Base-by-base conservation (phyloP, 345 rosid genomes). In the Noccaea bulbosa region DNA sequence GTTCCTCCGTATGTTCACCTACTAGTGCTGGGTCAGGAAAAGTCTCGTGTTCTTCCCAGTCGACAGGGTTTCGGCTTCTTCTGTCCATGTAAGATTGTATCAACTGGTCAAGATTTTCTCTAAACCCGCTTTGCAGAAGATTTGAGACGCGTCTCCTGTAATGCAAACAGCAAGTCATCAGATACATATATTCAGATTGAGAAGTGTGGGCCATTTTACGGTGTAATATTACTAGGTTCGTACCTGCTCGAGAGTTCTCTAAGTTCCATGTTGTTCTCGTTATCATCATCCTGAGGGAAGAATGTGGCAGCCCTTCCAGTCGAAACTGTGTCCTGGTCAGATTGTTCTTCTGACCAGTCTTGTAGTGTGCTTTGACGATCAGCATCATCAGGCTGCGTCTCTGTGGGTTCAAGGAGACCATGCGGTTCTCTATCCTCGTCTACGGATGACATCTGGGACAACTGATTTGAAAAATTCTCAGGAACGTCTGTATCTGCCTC, bases 61-160 rank as follows among this genome's bases (percentile, higher is more conserved):
- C 88, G 40, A 75, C 75, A 35, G 88, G 67, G 53, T 73, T 81
- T 69, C 76, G 87, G 73, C 86, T 85, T 86, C 86, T 91, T 84
- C 99, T 87, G 78, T 91, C 88, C 77, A 85, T 89, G 65, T 91
- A 87, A 46, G 99, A 89, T 66, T 79, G 97, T 61, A 91, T 68
- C 81, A 93, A 78, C 44, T 86, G 97, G 73, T 91, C 88, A 60
- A 93, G 99, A 74, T 85, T 87, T 75, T 87, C 86, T 11, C 97
- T 91, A 77, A 93, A 93, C 74, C 90, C 87, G 81, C 99, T 93
- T 22, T 47, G 88, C 55, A 93, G 92, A 79, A 93, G 96, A 69
- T 83, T 91, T 57, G 98, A 91, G 41, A 93, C 99, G 48, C 97
- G 87, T 82, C 99, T 86, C 92, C 98, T 93, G 70, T 57, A 72